Conservation (phyloP, 768 basidiomycete genomes). For the Tricholoma sp. region DNA sequence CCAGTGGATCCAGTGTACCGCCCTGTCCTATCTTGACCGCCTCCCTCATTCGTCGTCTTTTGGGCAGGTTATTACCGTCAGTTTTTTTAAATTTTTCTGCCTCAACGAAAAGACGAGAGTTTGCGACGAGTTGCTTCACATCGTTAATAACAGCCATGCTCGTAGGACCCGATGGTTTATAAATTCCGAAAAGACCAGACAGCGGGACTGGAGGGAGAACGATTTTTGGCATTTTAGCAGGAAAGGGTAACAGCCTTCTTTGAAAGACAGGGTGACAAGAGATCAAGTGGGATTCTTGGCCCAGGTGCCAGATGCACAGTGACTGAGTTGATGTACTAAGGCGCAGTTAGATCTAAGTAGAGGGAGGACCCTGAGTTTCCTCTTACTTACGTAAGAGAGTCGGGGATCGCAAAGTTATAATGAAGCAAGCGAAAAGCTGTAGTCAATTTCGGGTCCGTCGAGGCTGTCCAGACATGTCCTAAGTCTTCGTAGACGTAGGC, state of each 20-base stretch:
- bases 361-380: too few species aligned
- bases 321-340: too few species aligned
- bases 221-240: constrained; percentile 59
- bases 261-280: background rate
- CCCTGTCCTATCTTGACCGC: constrained; percentile 85
- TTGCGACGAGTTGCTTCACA: constrained; percentile 72
- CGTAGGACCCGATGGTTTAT: constrained; percentile 89
- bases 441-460: too few species aligned
- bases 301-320: too few species aligned
- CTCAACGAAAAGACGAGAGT: constrained; percentile 75
- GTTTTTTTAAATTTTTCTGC: constrained; percentile 50
- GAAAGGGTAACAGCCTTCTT: background rate
- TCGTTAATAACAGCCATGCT: constrained; percentile 89
- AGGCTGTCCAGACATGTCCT: too few species aligned
- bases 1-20: constrained; percentile 93
- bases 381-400: too few species aligned
- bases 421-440: too few species aligned
- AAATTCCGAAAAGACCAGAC: constrained; percentile 80
- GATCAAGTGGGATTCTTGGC: background rate
- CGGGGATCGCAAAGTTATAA: too few species aligned
- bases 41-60: constrained; percentile 41
- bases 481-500: too few species aligned
- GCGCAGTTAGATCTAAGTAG: too few species aligned
- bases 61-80: constrained; percentile 39
- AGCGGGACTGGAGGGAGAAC: constrained; percentile 50